phyloP scores from a whole-genome alignment of 768 basidiomycete species.

The Roridomyces roridus region DNA sequence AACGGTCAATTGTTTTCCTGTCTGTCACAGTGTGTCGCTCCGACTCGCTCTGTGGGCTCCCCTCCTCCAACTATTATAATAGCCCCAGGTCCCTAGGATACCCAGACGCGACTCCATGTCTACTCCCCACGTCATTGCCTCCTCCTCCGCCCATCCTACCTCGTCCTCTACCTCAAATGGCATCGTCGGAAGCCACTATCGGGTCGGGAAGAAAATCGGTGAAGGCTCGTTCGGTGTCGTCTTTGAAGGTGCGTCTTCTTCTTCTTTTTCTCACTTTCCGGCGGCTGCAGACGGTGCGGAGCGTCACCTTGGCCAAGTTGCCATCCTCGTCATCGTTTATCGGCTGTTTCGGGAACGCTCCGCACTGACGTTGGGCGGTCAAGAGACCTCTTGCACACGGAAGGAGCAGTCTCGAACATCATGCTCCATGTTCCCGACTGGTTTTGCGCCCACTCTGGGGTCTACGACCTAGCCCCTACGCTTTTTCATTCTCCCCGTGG shows the following conservation, averaged over 20 bases:
- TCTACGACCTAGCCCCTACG: neutral
- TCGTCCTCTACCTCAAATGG: conserved; percentile 68
- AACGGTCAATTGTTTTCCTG: too few species aligned
- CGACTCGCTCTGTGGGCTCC: neutral
- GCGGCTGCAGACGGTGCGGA: neutral
- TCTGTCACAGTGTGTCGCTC: neutral
- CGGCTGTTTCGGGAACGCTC: conserved; percentile 3
- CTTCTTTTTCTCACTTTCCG: conserved; percentile 1
- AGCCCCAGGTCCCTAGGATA: neutral
- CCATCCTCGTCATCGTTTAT: neutral
- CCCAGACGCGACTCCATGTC: conserved; percentile 59
- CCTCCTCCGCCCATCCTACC: conserved; percentile 72
- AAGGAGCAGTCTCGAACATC: neutral
- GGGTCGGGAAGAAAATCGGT: conserved; percentile 98
- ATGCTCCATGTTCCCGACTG: neutral
- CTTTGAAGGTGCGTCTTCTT: conserved; percentile 76
- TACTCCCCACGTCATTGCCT: conserved; percentile 85
- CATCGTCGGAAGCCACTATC: conserved; percentile 80
- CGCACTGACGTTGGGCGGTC: neutral
- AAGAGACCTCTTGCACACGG: neutral
- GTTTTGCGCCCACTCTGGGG: neutral
- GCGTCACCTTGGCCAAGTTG: neutral
- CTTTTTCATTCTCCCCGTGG: neutral
- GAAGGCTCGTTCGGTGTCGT: conserved; percentile 99
- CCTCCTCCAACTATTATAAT: conserved; percentile 9